Evolutionary conservation across 1,284 basidiomycete genomes (phyloP).

Genomic region (Lentinula novae-zelandiae): DNA sequence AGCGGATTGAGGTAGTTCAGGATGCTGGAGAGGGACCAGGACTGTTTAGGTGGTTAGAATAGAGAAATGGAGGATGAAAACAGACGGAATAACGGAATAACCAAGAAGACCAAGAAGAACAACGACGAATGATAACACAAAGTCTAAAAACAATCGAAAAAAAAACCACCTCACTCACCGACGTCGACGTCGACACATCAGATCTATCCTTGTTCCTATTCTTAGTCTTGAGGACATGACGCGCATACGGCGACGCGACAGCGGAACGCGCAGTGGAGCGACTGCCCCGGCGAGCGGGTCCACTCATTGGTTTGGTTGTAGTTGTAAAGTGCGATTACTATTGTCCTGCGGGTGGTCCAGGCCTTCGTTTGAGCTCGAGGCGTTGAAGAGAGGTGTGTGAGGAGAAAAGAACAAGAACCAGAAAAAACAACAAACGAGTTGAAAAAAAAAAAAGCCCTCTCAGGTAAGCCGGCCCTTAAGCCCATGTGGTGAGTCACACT

Average conservation of each 20-base stretch:
- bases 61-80: neutral
- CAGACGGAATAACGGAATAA: slow-evolving; percentile 3
- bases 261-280: slow-evolving; percentile 31
- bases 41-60: slow-evolving; percentile 24
- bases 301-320: slow-evolving; percentile 38
- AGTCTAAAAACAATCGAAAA: slow-evolving; percentile 16
- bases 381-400: too few species aligned
- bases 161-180: too few species aligned
- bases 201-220: too few species aligned
- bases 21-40: slow-evolving; percentile 49
- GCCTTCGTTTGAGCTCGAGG: too few species aligned
- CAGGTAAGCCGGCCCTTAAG: too few species aligned
- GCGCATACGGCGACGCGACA: slow-evolving; percentile 33
- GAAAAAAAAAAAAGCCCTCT: too few species aligned
- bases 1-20: slow-evolving; percentile 47
- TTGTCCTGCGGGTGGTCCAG: too few species aligned
- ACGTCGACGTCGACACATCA: too few species aligned
- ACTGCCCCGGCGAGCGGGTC: slow-evolving; percentile 37
- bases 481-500: too few species aligned
- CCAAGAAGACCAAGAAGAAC: slow-evolving; percentile 10
- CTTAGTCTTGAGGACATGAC: slow-evolving; percentile 4
- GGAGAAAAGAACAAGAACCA: too few species aligned
- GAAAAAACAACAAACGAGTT: too few species aligned
- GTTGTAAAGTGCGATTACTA: too few species aligned
- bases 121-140: neutral